Evolutionary conservation across 331 rosid species (phyloP).

Genomic region (Dryas integrifolia): DNA sequence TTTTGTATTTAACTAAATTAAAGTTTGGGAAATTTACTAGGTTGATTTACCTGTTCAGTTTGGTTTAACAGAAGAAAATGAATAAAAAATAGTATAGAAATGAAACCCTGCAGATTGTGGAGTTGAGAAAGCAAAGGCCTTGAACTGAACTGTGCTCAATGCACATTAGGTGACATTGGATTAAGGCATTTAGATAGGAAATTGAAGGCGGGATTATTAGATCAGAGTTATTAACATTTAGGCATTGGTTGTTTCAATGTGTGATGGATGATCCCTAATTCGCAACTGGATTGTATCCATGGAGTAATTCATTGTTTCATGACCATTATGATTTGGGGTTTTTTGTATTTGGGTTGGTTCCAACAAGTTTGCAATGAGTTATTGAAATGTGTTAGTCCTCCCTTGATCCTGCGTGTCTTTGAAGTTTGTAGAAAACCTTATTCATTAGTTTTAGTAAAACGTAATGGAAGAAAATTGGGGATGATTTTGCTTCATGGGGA

Average conservation of each 20-base stretch:
- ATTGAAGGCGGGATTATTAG: background rate
- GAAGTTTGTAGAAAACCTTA: background rate
- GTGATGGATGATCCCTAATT: background rate
- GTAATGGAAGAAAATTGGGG: background rate
- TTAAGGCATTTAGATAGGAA: background rate
- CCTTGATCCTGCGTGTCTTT: background rate
- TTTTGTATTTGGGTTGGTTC: background rate
- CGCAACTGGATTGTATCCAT: too few species aligned
- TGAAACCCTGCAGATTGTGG: background rate
- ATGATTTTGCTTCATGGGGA: background rate
- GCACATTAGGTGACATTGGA: constrained; percentile 1
- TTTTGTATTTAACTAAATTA: background rate
- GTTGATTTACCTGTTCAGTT: background rate
- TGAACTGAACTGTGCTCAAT: background rate
- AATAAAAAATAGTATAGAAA: background rate
- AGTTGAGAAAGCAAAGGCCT: constrained; percentile 6
- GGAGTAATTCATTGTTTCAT: background rate
- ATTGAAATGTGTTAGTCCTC: background rate
- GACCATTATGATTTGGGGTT: background rate
- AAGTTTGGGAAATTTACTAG: background rate
- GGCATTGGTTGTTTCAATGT: background rate
- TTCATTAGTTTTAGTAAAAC: background rate
- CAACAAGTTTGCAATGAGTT: background rate
- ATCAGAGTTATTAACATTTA: background rate
- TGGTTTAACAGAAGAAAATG: background rate